Conservation (phyloP, 371 early-diverging fungal species). For the Rhizomucor pusillus region DNA sequence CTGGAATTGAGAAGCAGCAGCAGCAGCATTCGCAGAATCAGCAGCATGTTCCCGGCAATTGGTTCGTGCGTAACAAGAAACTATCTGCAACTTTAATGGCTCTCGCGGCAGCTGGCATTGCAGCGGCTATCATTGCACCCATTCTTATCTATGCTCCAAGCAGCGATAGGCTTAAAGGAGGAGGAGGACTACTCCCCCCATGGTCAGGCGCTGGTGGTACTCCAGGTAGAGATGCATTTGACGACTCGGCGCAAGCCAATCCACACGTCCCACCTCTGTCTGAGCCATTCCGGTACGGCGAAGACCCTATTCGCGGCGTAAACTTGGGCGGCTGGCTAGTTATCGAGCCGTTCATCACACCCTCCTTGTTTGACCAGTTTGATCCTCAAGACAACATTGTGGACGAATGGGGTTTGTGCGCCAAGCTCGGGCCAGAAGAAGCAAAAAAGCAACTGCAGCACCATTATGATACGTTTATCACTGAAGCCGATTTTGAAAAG, state of each 20-base stretch:
- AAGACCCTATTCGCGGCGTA: slow-evolving; percentile 64
- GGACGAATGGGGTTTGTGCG: slow-evolving; percentile 70
- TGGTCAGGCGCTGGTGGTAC: too few relatives aligned
- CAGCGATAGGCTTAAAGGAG: too few relatives aligned
- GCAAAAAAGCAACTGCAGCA: slow-evolving; percentile 45
- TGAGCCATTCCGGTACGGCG: slow-evolving; percentile 52
- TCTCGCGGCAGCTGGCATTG: too few relatives aligned
- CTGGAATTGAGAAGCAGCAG: not conserved
- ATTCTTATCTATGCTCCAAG: too few relatives aligned
- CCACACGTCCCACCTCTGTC: slow-evolving; percentile 39
- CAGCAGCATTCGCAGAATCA: too few relatives aligned
- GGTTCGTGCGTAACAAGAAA: too few relatives aligned
- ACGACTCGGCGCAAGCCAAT: slow-evolving; percentile 35
- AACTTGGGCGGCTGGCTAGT: slow-evolving; percentile 77
- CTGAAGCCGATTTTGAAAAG: slow-evolving; percentile 64
- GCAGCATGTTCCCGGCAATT: too few relatives aligned
- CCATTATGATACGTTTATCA: slow-evolving; percentile 70
- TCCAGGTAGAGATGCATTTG: slow-evolving; percentile 17
- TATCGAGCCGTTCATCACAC: slow-evolving; percentile 73
- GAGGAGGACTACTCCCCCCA: too few relatives aligned
- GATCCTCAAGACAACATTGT: slow-evolving; percentile 22
- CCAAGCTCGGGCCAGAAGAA: slow-evolving; percentile 55
- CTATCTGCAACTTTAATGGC: too few relatives aligned
- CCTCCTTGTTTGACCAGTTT: slow-evolving; percentile 68
- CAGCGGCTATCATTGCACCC: too few relatives aligned